These are phyloP conservation scores for Amanita rimosa DNA, from an alignment of 768 basidiomycete genomes.

Conservation along the genomic window DNA sequence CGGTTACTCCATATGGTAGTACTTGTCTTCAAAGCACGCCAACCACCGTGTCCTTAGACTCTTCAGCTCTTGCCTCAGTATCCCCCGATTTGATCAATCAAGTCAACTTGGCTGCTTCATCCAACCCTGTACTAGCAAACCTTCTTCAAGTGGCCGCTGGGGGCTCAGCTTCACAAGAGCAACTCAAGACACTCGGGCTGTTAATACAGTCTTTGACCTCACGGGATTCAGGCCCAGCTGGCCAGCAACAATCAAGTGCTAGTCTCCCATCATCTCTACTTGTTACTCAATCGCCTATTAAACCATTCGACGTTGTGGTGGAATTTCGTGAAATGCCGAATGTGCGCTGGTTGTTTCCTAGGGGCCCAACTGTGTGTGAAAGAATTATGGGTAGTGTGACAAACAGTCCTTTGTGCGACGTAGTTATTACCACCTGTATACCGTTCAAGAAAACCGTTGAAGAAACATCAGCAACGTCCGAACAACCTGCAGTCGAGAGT, in stretches of 20 bases:
- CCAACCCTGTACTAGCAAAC: slow-evolving; percentile 58
- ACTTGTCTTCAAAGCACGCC: slow-evolving; percentile 9
- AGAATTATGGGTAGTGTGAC: slow-evolving; percentile 14
- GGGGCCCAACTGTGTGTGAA: slow-evolving; percentile 43
- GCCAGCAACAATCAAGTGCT: slow-evolving; percentile 7
- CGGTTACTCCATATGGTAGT: slow-evolving; percentile 6
- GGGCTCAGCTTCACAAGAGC: slow-evolving; percentile 48
- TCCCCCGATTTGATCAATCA: slow-evolving; percentile 48
- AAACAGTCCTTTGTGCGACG: slow-evolving; percentile 15
- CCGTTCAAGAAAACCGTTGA: slow-evolving; percentile 25
- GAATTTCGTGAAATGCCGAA: slow-evolving; percentile 54
- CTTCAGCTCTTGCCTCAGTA: slow-evolving; percentile 34
- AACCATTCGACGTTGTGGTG: slow-evolving; percentile 62
- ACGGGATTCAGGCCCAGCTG: slow-evolving; percentile 12
- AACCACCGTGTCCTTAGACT: slow-evolving; percentile 23
- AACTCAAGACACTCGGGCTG: slow-evolving; percentile 58
- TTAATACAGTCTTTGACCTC: slow-evolving; percentile 59
- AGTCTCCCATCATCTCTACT: slow-evolving; percentile 8
- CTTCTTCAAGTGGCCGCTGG: slow-evolving; percentile 55
- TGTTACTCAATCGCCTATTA: slow-evolving; percentile 20
- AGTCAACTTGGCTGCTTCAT: slow-evolving; percentile 54
- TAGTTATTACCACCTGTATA: slow-evolving; percentile 32
- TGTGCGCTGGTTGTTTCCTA: slow-evolving; percentile 63
- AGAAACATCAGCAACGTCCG: slow-evolving; percentile 5
- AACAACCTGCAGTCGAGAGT: slow-evolving; percentile 7